These are phyloP conservation scores for Simplicillium sp. DNA, from an alignment of 2,329 filamentous ascomycete genomes.

Conservation along the genomic window DNA sequence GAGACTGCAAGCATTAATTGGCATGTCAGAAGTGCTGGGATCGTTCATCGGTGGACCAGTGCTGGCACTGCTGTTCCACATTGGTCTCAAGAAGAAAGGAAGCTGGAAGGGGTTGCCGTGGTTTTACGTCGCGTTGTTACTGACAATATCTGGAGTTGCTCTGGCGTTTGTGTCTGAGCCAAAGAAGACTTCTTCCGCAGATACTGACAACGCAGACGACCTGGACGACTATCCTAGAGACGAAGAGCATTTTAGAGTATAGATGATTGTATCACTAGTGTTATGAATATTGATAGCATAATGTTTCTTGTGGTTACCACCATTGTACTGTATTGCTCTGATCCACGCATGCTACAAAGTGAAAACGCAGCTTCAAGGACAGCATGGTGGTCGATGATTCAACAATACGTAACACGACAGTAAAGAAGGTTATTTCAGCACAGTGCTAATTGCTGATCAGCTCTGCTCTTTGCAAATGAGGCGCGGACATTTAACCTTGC, in stretches of 20 bases:
- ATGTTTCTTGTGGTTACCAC: neutral
- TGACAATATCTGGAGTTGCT: slow-evolving; percentile 15
- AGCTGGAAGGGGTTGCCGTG: slow-evolving; percentile 28
- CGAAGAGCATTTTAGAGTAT: neutral
- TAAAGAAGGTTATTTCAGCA: no score
- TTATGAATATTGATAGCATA: no score
- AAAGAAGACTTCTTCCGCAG: slow-evolving; percentile 10
- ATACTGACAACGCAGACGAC: slow-evolving; percentile 10
- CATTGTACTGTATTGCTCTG: neutral
- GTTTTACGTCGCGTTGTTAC: slow-evolving; percentile 26
- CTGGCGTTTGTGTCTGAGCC: slow-evolving; percentile 23
- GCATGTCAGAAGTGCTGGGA: slow-evolving; percentile 28
- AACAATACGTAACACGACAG: no score
- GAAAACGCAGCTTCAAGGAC: no score
- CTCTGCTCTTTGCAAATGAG: no score
- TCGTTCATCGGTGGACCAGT: slow-evolving; percentile 29
- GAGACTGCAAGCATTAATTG: slow-evolving; percentile 28
- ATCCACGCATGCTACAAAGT: no score
- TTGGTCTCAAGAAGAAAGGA: slow-evolving; percentile 23
- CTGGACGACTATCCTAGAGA: slow-evolving; percentile 13
- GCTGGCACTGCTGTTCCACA: slow-evolving; percentile 26
- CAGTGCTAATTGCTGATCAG: no score
- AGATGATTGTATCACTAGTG: no score
- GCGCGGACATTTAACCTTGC: no score
- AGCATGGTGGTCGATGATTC: no score